A percentile compares a stretch with the other conserved stretches of the same genome.
Evolutionary conservation across 2,329 filamentous ascomycete species (phyloP).

Genomic region (Emericellopsis cladophorae): DNA sequence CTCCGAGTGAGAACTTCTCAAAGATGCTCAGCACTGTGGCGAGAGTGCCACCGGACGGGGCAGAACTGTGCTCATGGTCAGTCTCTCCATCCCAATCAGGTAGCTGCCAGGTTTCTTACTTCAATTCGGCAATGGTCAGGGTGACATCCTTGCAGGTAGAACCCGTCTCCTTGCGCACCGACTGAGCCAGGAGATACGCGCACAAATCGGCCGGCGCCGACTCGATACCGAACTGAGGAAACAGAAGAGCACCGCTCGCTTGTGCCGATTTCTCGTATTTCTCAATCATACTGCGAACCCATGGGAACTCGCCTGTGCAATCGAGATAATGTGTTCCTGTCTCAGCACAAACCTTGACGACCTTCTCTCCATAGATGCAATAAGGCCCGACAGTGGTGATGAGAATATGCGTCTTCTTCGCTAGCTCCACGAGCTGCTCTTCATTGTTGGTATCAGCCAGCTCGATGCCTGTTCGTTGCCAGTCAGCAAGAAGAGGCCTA

Average conservation of each 20-base stretch:
- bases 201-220: slow-evolving; percentile 49
- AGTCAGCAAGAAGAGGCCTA: background rate
- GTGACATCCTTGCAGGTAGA: slow-evolving; percentile 39
- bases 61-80: slow-evolving; percentile 7
- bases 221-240: slow-evolving; percentile 51
- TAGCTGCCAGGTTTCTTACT: slow-evolving; percentile 12
- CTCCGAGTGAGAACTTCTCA: slow-evolving; percentile 35
- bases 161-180: slow-evolving; percentile 34
- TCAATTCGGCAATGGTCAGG: slow-evolving; percentile 31
- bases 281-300: slow-evolving; percentile 44
- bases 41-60: slow-evolving; percentile 54
- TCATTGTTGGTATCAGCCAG: slow-evolving; percentile 33
- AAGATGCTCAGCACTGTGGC: slow-evolving; percentile 50
- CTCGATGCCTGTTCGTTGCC: slow-evolving; percentile 33
- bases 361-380: slow-evolving; percentile 39
- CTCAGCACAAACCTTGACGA: slow-evolving; percentile 49
- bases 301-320: slow-evolving; percentile 47
- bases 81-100: background rate
- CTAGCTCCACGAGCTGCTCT: slow-evolving; percentile 31
- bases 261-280: slow-evolving; percentile 43
- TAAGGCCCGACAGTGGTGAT: slow-evolving; percentile 51
- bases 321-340: slow-evolving; percentile 53
- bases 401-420: slow-evolving; percentile 42
- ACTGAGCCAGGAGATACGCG: slow-evolving; percentile 38
- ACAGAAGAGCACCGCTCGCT: slow-evolving; percentile 41